Evolutionary conservation across 2,329 filamentous ascomycete species (phyloP), one percentile per base, ranked within the genome.

Genomic region (Phaeoacremonium minimum): DNA sequence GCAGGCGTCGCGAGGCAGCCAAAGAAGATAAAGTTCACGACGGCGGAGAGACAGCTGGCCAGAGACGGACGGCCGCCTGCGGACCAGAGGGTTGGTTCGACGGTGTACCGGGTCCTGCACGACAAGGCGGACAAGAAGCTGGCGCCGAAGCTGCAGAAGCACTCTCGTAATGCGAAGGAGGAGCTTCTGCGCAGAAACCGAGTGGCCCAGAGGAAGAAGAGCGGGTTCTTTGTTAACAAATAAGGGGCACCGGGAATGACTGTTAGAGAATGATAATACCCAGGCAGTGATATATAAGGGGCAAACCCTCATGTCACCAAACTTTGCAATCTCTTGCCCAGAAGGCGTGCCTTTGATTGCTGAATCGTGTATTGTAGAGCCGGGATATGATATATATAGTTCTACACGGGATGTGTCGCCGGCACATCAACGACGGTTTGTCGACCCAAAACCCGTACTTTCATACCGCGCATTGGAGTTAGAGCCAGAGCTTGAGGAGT

Each of bases 361-460:
- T n/a, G n/a, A n/a, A n/a, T n/a, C n/a, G n/a, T n/a, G n/a, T n/a
- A n/a, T n/a, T n/a, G n/a, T n/a, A n/a, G n/a, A n/a, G n/a, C n/a
- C n/a, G n/a, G n/a, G n/a, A n/a, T n/a, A n/a, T n/a, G n/a, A n/a
- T n/a, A n/a, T n/a, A n/a, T n/a, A n/a, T n/a, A n/a, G n/a, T n/a
- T n/a, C n/a, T n/a, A n/a, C n/a, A n/a, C n/a, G n/a, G n/a, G n/a
- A n/a, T n/a, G n/a, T n/a, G n/a, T n/a, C n/a, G n/a, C n/a, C n/a
- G n/a, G n/a, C n/a, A n/a, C n/a, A n/a, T 26, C 22, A 82, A 47
- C 78, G 69, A 39, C 80, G 67, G 40, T 66, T 75, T 0, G 84
- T 87, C 7, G 79, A 83, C 7, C 84, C 84, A 52, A 86, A 88
- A 0, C 84, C 84, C 1, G 83, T 87, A 48, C 80, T 85, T 48